Base-by-base conservation (phyloP, 305 asterid species). In the Petunia hybrid region DNA sequence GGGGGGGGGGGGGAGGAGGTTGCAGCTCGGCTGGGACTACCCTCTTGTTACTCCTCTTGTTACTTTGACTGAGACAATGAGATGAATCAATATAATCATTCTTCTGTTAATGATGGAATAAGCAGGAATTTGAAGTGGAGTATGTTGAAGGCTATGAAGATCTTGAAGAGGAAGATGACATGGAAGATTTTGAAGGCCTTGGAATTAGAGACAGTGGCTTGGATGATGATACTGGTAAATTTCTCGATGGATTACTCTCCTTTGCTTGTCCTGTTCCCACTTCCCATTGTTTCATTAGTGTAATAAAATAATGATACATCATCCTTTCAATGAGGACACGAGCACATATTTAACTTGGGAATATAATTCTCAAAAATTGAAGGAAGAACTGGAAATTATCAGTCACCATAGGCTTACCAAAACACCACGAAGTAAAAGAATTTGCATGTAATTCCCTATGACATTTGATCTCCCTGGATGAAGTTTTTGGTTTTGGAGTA, bases 111-210 rank as follows among this genome's bases (percentile, higher is more conserved):
- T 46, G 10, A 77, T 77, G 83, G 64, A 83, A 71, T 46, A 41
- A 85, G 81, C 87, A 94, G 97, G 98, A 91, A 77, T 71, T 64
- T 12, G 91, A 83, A 83, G 85, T 86, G 61, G 99, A 94, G 85
- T 94, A 90, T 82, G 94, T 95, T 60, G 98, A 95, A 88, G 97
- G 97, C 38, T 90, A 91, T 69, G 99, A 92, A 83, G 97, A 89
- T 13, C 97, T 92, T 56, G 98, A 94, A 84, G 98, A 92, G 84
- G 97, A 90, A 84, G 97, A 92, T 0, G 97, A 92, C 80, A 92
- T 95, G 61, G 98, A 95, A 83, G 99, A 93, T 86, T 85, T 91
- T 77, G 93, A 85, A 57, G 90, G 87, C 84, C 55, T 89, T 45
- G 86, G 88, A 43, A 40, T 85, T 42, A 48, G 35, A 55, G 89